Base-by-base conservation (phyloP, 768 basidiomycete genomes). In the Mrakia hoshinonis region DNA sequence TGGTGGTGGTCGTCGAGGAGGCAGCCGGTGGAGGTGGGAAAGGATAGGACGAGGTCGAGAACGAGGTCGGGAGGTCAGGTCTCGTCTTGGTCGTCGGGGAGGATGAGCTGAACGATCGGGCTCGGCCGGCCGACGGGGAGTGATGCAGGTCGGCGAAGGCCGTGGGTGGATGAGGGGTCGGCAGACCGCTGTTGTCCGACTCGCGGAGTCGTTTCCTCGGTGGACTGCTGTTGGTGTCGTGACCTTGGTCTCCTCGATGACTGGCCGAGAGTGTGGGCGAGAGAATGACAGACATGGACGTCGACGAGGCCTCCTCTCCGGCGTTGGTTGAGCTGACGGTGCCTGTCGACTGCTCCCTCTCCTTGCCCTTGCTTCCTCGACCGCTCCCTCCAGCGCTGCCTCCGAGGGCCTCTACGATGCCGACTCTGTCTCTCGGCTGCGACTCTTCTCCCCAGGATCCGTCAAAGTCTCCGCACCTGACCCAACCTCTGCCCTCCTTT, bases 151-250 rank as follows among this genome's bases (percentile, higher is more conserved):
- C 36, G 12, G 68, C 60, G 52, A 29, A 15, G 13, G 39, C 22
- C 4, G 58, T 61, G 4, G 58, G 22, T 13, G 58, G 58, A n/a
- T 61, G 58, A 34, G 58, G 58, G 1, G 58, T 61, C 4, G 58
- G 58, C 7, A 61, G 58, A 22, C 58, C 58, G 34, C 36, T 34
- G 22, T 36, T 61, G 20, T 61, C 60, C 26, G 49, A 26, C 47
- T 72, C 70, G 24, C 70, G 70, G n/a, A 54, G 70, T 15, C 70
- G 70, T 47, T 72, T 72, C 20, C 70, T 36, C 1, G 70, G 70
- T 26, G 70, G 70, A 48, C 64, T 66, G 54, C 70, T 47, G 67
- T 54, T 58, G 34, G n/a, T 26, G 43, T 7, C 43, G 43, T 43
- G 43, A 4, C 34, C 68, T 22, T n/a, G 26, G 18, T 29, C 48